Evolutionary conservation across 176 grass and related monocot species (phyloP), one percentile per base, ranked within the genome.

Genomic region (Canna indica): DNA sequence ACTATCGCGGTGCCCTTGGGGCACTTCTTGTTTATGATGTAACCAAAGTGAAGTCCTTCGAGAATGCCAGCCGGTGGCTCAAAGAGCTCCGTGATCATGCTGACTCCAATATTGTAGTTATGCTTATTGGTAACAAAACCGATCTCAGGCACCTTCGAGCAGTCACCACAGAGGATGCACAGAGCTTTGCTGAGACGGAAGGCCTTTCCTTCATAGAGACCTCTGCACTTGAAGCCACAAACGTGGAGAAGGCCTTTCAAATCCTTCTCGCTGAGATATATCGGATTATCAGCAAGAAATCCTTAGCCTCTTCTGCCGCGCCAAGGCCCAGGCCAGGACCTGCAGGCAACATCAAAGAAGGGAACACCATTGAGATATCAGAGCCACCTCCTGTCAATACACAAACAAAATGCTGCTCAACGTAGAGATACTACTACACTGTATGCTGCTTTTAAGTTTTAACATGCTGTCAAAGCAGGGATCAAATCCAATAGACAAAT

Each of bases 1-100:
- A 66, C 35, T 66, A 66, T 38, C 63, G 91, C 11, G 91, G 91
- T 0, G 91, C 91, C 0, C 86, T 87, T 13, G 91, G 91, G 47
- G 91, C 91, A 13, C 78, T 95, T 81, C 90, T 67, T 15, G 87
- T 90, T 28, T 95, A 95, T 35, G 91, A 95, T 74, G 84, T 95
- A 66, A 90, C 91, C 65, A 95, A 95, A 72, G 58, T 67, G 69
- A 84, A 79, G 72, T 90, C 81, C 73, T 95, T 95, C 30, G 82
- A 90, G 32, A 95, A 90, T 76, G 76, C 82, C 26, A 74, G 84
- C 18, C 81, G 84, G 64, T 95, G 91, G 91, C 91, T 95, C 12
- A 84, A 79, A 3, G 91, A 95, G 67, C 87, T 95, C 25, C 87
- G 84, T 0, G 79, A 95, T 41, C 91, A 95, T 22, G 87, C 87